Evolutionary conservation across 2,329 filamentous ascomycete genomes (phyloP).

Genomic region (Bipolaris victoriae): DNA sequence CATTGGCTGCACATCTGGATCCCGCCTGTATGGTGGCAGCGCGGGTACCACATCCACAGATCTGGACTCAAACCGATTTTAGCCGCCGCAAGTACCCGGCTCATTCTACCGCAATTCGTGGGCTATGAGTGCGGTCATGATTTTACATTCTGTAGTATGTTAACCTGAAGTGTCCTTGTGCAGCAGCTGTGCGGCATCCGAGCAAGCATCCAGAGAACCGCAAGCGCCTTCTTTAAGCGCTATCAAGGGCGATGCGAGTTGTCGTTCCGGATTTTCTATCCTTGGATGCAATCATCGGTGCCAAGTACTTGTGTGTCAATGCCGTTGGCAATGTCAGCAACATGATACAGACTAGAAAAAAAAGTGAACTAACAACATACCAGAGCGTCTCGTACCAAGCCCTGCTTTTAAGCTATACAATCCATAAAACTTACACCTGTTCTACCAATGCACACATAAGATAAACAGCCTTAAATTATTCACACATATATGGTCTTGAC

Average conservation of each 20-base stretch:
- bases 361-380: no score
- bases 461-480: no score
- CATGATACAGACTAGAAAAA: no score
- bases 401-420: no score
- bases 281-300: no score
- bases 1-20: neutral
- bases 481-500: no score
- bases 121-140: neutral
- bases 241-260: neutral
- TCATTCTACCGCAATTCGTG: slow-evolving; percentile 1
- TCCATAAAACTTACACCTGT: no score
- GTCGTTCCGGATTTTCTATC: no score
- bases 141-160: neutral
- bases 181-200: neutral
- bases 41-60: slow-evolving; percentile 11
- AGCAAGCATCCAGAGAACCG: neutral
- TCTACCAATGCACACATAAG: no score
- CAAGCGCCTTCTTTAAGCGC: neutral
- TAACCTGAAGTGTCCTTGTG: neutral
- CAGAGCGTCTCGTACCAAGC: no score
- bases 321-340: no score
- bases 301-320: no score
- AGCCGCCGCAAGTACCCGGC: neutral
- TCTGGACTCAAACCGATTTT: slow-evolving; percentile 12
- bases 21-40: neutral